These are phyloP conservation scores for Candida montana DNA, from an alignment of 805 yeast genomes.

Conservation along the genomic window DNA sequence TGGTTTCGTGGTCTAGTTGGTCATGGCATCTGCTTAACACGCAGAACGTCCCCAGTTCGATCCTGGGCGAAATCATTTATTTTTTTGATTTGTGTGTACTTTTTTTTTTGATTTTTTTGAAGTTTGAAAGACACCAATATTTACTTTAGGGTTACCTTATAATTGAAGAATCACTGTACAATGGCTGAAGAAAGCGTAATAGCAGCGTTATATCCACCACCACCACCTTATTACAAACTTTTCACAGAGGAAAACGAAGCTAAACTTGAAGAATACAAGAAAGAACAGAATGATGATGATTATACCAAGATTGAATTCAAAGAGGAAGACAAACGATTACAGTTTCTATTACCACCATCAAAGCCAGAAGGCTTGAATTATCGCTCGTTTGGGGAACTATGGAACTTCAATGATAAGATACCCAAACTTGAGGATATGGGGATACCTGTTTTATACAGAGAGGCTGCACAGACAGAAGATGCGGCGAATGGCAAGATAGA, in stretches of 20 bases:
- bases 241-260: conserved; percentile 68
- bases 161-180: no score
- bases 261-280: conserved; percentile 29
- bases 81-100: no score
- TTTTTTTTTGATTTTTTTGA: background rate
- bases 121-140: no score
- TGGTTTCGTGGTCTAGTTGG: conserved; percentile 99
- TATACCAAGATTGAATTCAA: conserved; percentile 29
- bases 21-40: conserved; percentile 99
- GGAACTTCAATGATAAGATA: conserved; percentile 72
- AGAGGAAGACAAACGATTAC: conserved; percentile 40
- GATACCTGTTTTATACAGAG: conserved; percentile 62
- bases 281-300: conserved; percentile 14
- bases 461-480: conserved; percentile 10
- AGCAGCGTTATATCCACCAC: conserved; percentile 88
- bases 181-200: conserved; percentile 26
- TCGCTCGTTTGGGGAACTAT: conserved; percentile 82
- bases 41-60: conserved; percentile 99
- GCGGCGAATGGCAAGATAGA: conserved; percentile 3
- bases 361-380: conserved; percentile 62
- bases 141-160: no score
- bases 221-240: conserved; percentile 75
- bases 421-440: conserved; percentile 77
- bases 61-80: conserved; percentile 96
- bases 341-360: conserved; percentile 59